A percentile compares a stretch with the other conserved stretches of the same genome.
These are phyloP conservation scores for Kluyveromyces aestuarii DNA, from an alignment of 805 yeast species.

Conservation along the genomic window DNA sequence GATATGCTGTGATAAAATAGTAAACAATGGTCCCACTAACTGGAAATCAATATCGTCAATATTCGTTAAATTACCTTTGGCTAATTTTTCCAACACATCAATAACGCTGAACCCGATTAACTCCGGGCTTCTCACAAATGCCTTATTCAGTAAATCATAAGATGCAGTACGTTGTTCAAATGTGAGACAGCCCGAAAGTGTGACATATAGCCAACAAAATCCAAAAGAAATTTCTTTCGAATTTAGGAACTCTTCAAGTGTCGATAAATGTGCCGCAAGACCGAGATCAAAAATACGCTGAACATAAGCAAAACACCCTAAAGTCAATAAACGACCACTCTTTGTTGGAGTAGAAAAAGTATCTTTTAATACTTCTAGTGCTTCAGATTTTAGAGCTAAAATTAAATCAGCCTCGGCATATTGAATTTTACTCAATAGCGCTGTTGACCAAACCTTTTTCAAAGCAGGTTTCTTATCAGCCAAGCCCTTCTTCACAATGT, in stretches of 20 bases:
- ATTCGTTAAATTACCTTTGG: conserved; percentile 8
- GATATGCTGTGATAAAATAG: conserved; percentile 29
- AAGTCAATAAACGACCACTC: conserved; percentile 30
- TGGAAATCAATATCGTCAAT: conserved; percentile 20
- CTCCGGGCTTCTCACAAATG: conserved; percentile 30
- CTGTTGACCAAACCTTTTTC: conserved; percentile 58
- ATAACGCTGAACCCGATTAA: conserved; percentile 37
- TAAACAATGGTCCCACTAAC: conserved; percentile 30
- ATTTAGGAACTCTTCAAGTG: not conserved
- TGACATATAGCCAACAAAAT: conserved; percentile 39
- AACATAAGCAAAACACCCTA: conserved; percentile 19
- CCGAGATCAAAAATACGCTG: conserved; percentile 10
- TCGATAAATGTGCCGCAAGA: not conserved
- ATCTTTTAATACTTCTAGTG: conserved; percentile 24
- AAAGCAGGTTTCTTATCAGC: conserved; percentile 53
- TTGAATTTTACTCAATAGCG: conserved; percentile 25
- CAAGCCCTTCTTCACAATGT: conserved; percentile 47
- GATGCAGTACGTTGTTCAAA: conserved; percentile 31
- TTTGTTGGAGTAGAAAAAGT: conserved; percentile 31
- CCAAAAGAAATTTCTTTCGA: conserved; percentile 28
- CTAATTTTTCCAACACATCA: conserved; percentile 28
- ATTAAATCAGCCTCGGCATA: conserved; percentile 33
- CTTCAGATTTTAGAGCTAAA: conserved; percentile 17
- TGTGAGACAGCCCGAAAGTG: conserved; percentile 34
- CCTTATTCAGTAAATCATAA: conserved; percentile 23